Evolutionary conservation across 768 basidiomycete genomes (phyloP).

Genomic region (Gloeostereum incarnatum): DNA sequence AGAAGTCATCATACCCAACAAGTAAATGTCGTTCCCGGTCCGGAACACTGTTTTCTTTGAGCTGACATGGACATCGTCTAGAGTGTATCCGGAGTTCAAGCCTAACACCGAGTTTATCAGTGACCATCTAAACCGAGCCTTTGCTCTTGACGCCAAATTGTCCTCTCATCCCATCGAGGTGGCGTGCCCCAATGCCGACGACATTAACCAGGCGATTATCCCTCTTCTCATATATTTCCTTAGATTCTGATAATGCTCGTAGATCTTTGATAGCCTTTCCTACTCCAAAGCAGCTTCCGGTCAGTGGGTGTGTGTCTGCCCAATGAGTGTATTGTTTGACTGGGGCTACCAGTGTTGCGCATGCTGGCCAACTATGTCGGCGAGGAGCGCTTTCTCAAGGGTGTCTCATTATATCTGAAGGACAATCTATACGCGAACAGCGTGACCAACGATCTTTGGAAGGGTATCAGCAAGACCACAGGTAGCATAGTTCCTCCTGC

Average conservation of each 20-base stretch:
- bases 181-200: conserved; percentile 49
- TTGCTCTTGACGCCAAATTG: conserved; percentile 73
- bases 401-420: conserved; percentile 67
- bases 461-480: conserved; percentile 54
- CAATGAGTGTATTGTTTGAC: background rate
- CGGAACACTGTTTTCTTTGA: background rate
- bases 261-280: conserved; percentile 64
- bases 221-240: background rate
- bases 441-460: conserved; percentile 57
- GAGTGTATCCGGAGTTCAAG: conserved; percentile 79
- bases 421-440: conserved; percentile 58
- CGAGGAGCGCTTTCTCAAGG: conserved; percentile 56
- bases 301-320: conserved; percentile 11
- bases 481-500: conserved; percentile 15
- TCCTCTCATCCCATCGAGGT: conserved; percentile 94
- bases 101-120: conserved; percentile 76
- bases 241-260: conserved; percentile 3
- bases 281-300: conserved; percentile 54
- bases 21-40: conserved; percentile 13
- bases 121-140: conserved; percentile 65
- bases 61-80: background rate
- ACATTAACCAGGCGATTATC: conserved; percentile 44
- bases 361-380: conserved; percentile 65
- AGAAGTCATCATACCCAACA: conserved; percentile 52
- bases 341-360: conserved; percentile 37